These are phyloP conservation scores for Raphanus raphanistrum DNA, from an alignment of 345 rosid genomes.

Conservation along the genomic window DNA sequence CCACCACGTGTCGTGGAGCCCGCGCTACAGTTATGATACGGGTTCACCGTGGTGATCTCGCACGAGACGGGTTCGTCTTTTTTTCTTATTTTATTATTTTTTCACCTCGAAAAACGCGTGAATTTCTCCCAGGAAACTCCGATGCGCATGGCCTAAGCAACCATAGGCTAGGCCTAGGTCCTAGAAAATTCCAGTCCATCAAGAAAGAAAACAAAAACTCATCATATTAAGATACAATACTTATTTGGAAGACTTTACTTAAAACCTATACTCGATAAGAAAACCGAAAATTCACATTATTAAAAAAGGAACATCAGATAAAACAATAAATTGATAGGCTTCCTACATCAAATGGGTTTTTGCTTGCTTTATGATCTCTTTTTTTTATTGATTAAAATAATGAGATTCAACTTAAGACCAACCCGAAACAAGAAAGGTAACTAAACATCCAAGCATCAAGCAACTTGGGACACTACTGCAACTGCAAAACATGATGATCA, in stretches of 20 bases:
- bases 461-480: neutral
- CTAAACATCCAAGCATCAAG: neutral
- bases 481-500: neutral
- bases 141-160: too few relatives aligned
- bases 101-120: too few relatives aligned
- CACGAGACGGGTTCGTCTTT: too few relatives aligned
- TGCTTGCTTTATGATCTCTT: neutral
- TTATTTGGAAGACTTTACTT: neutral
- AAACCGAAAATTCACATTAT: neutral
- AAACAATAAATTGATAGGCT: neutral
- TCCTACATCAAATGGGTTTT: neutral
- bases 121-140: too few relatives aligned
- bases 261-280: neutral
- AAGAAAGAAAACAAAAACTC: neutral
- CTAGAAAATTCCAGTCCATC: neutral
- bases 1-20: too few relatives aligned
- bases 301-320: neutral
- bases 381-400: neutral
- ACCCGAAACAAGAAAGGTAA: neutral
- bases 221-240: neutral
- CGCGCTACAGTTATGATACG: too few relatives aligned
- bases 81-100: too few relatives aligned
- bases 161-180: too few relatives aligned
- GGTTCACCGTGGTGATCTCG: too few relatives aligned
- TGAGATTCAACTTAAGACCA: neutral